Evolutionary conservation across 345 rosid genomes (phyloP).

Genomic region (Excoecaria agallocha): DNA sequence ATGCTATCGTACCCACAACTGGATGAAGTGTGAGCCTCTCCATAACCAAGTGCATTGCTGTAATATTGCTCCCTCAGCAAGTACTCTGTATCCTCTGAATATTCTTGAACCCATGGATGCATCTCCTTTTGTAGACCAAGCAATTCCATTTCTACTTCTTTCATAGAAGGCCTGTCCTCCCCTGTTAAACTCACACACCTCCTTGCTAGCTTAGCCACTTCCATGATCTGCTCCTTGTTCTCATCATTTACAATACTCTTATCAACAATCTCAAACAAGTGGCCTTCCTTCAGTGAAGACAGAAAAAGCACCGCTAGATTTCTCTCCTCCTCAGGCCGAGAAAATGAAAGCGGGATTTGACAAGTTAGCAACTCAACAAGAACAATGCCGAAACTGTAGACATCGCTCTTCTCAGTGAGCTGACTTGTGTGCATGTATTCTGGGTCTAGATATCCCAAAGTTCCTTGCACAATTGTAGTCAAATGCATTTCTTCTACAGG

Average conservation of each 20-base stretch:
- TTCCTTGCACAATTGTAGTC: constrained; percentile 49
- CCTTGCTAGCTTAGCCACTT: constrained; percentile 15
- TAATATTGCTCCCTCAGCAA: background rate
- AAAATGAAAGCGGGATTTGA: constrained; percentile 29
- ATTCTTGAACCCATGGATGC: background rate
- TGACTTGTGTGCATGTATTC: constrained; percentile 37
- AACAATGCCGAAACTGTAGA: constrained; percentile 49
- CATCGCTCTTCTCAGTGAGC: constrained; percentile 53
- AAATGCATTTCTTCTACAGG: constrained; percentile 34
- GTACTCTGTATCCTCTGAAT: background rate
- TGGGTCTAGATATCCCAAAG: constrained; percentile 44
- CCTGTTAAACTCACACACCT: constrained; percentile 28
- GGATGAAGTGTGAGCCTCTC: background rate
- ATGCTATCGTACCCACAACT: background rate
- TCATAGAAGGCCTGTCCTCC: constrained; percentile 27
- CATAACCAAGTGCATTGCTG: too few species aligned
- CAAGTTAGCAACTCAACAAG: constrained; percentile 37
- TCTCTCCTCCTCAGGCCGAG: constrained; percentile 21
- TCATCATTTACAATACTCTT: constrained; percentile 1
- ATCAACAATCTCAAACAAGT: constrained; percentile 24
- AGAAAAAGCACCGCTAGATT: constrained; percentile 32
- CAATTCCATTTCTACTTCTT: constrained; percentile 38
- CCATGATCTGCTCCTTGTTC: constrained; percentile 9
- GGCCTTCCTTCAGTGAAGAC: constrained; percentile 17
- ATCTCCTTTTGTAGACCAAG: background rate